phyloP scores from a whole-genome alignment of 2,329 filamentous ascomycete genomes.

The Zymoseptoria pseudotritici region DNA sequence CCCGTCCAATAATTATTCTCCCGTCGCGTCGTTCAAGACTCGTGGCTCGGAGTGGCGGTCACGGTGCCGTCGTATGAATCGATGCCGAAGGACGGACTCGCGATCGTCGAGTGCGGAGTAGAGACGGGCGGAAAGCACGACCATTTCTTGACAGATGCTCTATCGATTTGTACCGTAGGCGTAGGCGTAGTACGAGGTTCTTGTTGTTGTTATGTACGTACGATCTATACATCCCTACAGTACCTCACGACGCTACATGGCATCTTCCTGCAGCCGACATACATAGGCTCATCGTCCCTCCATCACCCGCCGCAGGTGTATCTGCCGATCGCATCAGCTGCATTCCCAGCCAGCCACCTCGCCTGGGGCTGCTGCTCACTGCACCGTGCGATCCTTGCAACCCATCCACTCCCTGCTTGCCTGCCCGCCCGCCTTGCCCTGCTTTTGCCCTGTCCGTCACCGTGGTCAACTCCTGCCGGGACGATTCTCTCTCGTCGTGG shows the following conservation, averaged over 20 bases:
- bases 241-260: not conserved
- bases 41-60: conserved; percentile 1
- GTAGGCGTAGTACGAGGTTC: not conserved
- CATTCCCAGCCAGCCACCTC: conserved; percentile 1
- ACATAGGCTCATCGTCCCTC: not conserved
- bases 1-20: not conserved
- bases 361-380: conserved; percentile 13
- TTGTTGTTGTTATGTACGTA: not conserved
- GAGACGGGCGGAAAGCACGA: not conserved
- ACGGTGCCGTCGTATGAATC: not conserved
- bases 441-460: conserved; percentile 3
- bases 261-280: not conserved
- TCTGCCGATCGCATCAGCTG: not conserved
- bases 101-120: not conserved
- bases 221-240: not conserved
- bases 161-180: not conserved
- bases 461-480: not conserved
- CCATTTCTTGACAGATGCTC: not conserved
- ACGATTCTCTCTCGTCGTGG: conserved; percentile 1
- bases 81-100: not conserved
- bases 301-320: not conserved
- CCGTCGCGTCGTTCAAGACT: not conserved
- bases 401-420: conserved; percentile 9
- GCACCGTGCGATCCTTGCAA: conserved; percentile 9
- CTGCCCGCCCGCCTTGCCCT: conserved; percentile 13